These are phyloP conservation scores for Lachnellula subtilissima DNA, from an alignment of 2,329 filamentous ascomycete species.

Conservation along the genomic window DNA sequence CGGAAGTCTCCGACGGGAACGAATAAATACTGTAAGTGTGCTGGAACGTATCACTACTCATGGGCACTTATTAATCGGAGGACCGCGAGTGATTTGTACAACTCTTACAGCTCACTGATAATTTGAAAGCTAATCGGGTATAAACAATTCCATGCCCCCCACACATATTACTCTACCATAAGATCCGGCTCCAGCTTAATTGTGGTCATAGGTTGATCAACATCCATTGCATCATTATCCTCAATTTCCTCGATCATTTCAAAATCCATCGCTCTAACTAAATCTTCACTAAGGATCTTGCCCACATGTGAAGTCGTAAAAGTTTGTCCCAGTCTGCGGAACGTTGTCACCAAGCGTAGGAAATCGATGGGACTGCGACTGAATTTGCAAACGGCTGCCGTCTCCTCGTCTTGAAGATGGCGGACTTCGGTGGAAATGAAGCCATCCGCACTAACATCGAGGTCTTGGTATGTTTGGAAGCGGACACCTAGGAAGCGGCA, in stretches of 20 bases:
- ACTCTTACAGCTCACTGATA: no score
- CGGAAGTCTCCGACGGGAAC: no score
- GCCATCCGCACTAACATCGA: constrained; percentile 29
- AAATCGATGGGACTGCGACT: constrained; percentile 38
- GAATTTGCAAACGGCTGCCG: constrained; percentile 27
- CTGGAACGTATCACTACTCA: no score
- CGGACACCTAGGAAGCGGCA: constrained; percentile 50
- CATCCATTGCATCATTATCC: constrained; percentile 9
- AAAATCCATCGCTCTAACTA: constrained; percentile 21
- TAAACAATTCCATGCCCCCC: background rate
- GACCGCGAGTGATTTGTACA: no score
- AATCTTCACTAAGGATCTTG: constrained; percentile 34
- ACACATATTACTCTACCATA: background rate
- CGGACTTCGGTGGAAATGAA: constrained; percentile 27
- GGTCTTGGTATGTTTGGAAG: constrained; percentile 15
- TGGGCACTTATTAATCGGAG: no score
- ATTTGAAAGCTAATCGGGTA: no score
- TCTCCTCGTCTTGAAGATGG: constrained; percentile 3
- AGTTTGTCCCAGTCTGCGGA: constrained; percentile 35
- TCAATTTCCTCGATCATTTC: background rate
- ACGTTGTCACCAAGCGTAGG: constrained; percentile 34
- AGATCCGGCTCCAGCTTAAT: constrained; percentile 3
- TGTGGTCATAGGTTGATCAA: constrained; percentile 1
- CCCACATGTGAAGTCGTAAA: constrained; percentile 43
- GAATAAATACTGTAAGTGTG: no score